Conservation (phyloP, 495 filamentous ascomycete genomes). For the Penicillium simplicissimum region DNA sequence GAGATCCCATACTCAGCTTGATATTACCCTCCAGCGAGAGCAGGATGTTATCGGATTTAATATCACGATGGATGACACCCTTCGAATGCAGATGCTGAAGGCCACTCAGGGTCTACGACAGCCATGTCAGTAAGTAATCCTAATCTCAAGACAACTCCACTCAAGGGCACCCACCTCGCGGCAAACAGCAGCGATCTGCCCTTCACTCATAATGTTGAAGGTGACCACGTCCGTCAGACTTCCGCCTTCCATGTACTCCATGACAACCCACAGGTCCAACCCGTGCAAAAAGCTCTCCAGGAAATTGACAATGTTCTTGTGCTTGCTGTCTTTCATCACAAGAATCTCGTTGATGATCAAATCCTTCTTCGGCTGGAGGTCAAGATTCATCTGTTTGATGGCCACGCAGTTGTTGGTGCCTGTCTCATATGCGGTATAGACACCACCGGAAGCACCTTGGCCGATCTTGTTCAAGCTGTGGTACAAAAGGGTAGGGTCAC, state of each 20-base stretch:
- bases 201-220: constrained; percentile 98
- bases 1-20: constrained; percentile 79
- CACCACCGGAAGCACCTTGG: constrained; percentile 94
- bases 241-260: constrained; percentile 99
- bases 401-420: constrained; percentile 85
- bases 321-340: constrained; percentile 98
- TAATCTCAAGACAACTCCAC: not conserved
- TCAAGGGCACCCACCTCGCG: constrained; percentile 62
- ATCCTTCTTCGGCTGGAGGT: constrained; percentile 98
- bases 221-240: constrained; percentile 98
- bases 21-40: constrained; percentile 95
- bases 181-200: constrained; percentile 94
- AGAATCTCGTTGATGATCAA: constrained; percentile 98
- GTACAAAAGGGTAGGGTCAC: constrained; percentile 85
- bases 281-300: constrained; percentile 90
- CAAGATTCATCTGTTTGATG: constrained; percentile 99
- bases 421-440: constrained; percentile 87
- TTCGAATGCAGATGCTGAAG: constrained; percentile 96
- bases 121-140: constrained; percentile 13
- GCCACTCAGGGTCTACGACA: constrained; percentile 71
- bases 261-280: constrained; percentile 95
- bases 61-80: constrained; percentile 81
- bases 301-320: constrained; percentile 99
- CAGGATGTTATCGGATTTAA: constrained; percentile 98
- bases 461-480: constrained; percentile 91